Evolutionary conservation across 768 basidiomycete genomes (phyloP).

Genomic region (Lactarius sp.): DNA sequence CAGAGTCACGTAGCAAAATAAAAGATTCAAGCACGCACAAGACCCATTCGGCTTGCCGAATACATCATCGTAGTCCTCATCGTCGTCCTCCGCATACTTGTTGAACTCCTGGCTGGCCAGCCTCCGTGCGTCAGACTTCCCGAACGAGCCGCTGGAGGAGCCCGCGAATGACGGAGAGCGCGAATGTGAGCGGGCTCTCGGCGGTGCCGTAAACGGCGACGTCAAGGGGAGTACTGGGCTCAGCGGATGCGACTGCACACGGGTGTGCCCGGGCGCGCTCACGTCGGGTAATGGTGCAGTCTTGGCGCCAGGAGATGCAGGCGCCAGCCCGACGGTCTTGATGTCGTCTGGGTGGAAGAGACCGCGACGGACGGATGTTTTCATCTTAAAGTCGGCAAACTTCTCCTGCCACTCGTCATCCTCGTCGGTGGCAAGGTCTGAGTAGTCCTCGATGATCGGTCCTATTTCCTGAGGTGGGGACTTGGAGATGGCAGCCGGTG

Average conservation of each 20-base stretch:
- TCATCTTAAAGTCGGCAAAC: conserved; percentile 82
- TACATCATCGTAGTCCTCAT: conserved; percentile 92
- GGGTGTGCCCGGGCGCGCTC: conserved; percentile 26
- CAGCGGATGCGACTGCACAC: conserved; percentile 51
- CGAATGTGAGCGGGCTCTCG: conserved; percentile 25
- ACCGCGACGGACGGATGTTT: conserved; percentile 64
- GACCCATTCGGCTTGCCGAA: conserved; percentile 74
- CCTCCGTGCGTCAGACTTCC: conserved; percentile 57
- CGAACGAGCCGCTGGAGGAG: conserved; percentile 53
- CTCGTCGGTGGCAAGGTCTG: conserved; percentile 78
- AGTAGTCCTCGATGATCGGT: conserved; percentile 86
- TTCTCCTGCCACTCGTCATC: conserved; percentile 67
- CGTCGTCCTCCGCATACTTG: conserved; percentile 86
- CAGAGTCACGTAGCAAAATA: conserved; percentile 3
- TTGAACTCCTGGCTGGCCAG: conserved; percentile 61
- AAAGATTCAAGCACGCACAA: conserved; percentile 40
- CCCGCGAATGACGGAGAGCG: conserved; percentile 31
- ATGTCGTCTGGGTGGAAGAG: conserved; percentile 90
- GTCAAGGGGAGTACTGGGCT: conserved; percentile 38
- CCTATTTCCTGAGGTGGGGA: conserved; percentile 57
- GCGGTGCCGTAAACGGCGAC: conserved; percentile 38
- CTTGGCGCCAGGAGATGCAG: conserved; percentile 50
- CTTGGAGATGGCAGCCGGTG: conserved; percentile 45
- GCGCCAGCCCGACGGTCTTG: conserved; percentile 60
- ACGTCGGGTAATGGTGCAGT: conserved; percentile 64